phyloP scores from a whole-genome alignment of 2,329 filamentous ascomycete species.

The Scytalidium sp. region DNA sequence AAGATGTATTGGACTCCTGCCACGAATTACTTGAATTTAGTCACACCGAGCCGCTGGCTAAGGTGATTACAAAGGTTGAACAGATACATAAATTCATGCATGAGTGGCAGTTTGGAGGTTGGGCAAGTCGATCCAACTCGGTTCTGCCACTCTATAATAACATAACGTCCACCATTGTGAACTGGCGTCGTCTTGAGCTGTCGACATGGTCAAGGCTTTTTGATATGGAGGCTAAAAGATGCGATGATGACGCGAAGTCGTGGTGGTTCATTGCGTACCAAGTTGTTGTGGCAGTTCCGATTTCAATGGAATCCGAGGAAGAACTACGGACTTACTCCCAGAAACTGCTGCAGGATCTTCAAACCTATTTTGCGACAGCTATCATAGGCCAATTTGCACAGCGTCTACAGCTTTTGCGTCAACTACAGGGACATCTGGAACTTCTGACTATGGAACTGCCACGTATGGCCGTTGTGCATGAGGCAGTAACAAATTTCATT shows the following conservation, averaged over 20 bases:
- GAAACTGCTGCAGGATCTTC: constrained; percentile 71
- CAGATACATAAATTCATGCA: constrained; percentile 82
- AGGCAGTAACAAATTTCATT: constrained; percentile 74
- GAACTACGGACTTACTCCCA: constrained; percentile 62
- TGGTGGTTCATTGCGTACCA: constrained; percentile 99
- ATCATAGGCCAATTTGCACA: constrained; percentile 77
- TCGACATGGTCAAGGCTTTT: constrained; percentile 89
- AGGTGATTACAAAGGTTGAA: constrained; percentile 81
- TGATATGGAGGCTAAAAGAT: constrained; percentile 77
- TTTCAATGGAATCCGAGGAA: constrained; percentile 58
- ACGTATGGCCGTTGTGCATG: constrained; percentile 53
- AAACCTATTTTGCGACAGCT: constrained; percentile 74
- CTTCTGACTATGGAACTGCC: constrained; percentile 59
- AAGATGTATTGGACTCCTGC: constrained; percentile 74
- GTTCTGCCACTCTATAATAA: constrained; percentile 69
- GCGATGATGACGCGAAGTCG: constrained; percentile 71
- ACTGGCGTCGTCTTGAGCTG: constrained; percentile 87
- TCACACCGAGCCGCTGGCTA: constrained; percentile 81
- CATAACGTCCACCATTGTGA: constrained; percentile 76
- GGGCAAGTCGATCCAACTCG: constrained; percentile 78
- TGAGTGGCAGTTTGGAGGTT: constrained; percentile 86
- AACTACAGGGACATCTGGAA: constrained; percentile 62
- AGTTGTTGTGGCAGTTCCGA: constrained; percentile 73
- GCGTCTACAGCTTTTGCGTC: constrained; percentile 67
- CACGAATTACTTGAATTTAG: constrained; percentile 71